Base-by-base conservation (phyloP, 1,284 basidiomycete genomes). In the Rhodotorula sp. region DNA sequence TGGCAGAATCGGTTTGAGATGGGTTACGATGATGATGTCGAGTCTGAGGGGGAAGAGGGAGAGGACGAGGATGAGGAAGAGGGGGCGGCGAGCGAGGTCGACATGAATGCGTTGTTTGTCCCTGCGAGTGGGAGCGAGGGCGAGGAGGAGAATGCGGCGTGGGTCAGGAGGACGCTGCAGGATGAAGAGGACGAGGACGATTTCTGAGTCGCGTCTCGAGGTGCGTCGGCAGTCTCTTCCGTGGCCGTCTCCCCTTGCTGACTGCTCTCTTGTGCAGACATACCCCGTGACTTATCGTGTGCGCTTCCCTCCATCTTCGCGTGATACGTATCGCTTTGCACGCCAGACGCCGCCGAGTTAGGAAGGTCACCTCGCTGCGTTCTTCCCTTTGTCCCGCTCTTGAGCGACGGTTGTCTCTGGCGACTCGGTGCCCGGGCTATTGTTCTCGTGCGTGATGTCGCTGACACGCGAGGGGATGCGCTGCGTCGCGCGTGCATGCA, bases 1-100 rank as follows among this genome's bases (percentile, higher is more conserved):
- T 66, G 46, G 32, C 62, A 59, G 60, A 70, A 66, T 27, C n/a
- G 47, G 9, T 11, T 39, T 32, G 68, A 70, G 56, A 48, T 59
- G 13, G 34, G 30, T 6, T 69, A 69, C 39, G 51, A 49, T 46
- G 51, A 49, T 22, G 52, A 48, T 22, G 62, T 24, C 5, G n/a
- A 24, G 49, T 15, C 49, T 22, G 61, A 63, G 24, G 61, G 44
- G 29, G 61, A 58, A 11, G n/a, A 54, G 22, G 55, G 58, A 2
- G 63, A 59, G 8, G 63, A 36, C 17, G 58, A 34, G 13, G 64
- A 62, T 6, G 55, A 53, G 2, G 68, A 54, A 0, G 64, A 34
- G 22, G 64, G 51, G 17, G 20, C 20, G 6, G 29, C 36, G 39
- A 32, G 36, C 27, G 61, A 46, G 30, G 20, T 55, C 19, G 49